Evolutionary conservation across 2,329 filamentous ascomycete species (phyloP).

Genomic region (Geosmithia flava): DNA sequence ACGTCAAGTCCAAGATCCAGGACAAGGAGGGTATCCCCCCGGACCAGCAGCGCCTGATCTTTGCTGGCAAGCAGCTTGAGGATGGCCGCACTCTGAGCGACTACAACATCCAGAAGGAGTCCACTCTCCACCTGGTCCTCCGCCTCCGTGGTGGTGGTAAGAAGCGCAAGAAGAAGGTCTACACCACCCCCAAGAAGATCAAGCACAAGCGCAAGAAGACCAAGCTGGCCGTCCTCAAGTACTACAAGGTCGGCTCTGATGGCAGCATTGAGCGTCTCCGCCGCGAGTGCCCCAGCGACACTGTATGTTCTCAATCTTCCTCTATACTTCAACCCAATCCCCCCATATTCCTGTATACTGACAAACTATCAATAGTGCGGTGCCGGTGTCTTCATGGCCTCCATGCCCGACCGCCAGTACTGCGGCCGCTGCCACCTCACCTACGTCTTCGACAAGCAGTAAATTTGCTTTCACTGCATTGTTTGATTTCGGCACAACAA

Average conservation of each 20-base stretch:
- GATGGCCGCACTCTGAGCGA: slow-evolving; percentile 97
- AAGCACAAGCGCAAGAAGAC: slow-evolving; percentile 99
- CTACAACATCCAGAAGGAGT: slow-evolving; percentile 99
- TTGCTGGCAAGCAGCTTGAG: slow-evolving; percentile 99
- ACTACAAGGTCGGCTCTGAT: slow-evolving; percentile 99
- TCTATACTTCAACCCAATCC: background rate
- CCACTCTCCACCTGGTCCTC: slow-evolving; percentile 93
- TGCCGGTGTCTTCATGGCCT: slow-evolving; percentile 99
- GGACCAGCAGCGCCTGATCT: slow-evolving; percentile 99
- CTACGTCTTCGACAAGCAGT: slow-evolving; percentile 62
- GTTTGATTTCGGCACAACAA: background rate
- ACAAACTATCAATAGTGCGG: slow-evolving; percentile 54
- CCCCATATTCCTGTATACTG: background rate
- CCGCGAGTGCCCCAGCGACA: slow-evolving; percentile 89
- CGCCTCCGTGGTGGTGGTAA: slow-evolving; percentile 97
- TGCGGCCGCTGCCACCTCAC: slow-evolving; percentile 65
- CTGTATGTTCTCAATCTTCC: slow-evolving; percentile 47
- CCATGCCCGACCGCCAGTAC: slow-evolving; percentile 99
- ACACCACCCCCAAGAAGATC: slow-evolving; percentile 99
- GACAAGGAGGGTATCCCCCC: slow-evolving; percentile 99
- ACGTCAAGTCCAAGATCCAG: slow-evolving; percentile 98
- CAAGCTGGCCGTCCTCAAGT: slow-evolving; percentile 99
- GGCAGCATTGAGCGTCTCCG: slow-evolving; percentile 99
- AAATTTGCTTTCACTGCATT: slow-evolving; percentile 14
- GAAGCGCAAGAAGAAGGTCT: slow-evolving; percentile 99